Evolutionary conservation across 1,139 yeast genomes (phyloP).

Genomic region (Saccharomyces pastorianus): DNA sequence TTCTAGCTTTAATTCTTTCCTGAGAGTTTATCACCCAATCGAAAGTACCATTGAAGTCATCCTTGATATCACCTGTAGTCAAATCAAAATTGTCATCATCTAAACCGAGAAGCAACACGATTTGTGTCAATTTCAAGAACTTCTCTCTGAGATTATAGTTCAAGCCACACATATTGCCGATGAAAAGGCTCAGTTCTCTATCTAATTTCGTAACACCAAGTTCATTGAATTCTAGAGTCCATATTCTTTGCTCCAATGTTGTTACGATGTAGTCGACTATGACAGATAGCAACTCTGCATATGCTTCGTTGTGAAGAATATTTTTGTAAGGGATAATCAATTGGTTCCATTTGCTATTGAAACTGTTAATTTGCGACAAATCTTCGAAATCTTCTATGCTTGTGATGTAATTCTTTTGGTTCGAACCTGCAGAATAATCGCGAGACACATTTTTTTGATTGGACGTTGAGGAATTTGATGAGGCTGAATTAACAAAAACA

Average conservation of each 20-base stretch:
- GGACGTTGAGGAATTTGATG: not conserved
- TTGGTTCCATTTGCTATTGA: constrained; percentile 56
- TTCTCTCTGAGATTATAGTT: constrained; percentile 67
- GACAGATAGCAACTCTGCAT: constrained; percentile 43
- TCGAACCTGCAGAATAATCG: constrained; percentile 2
- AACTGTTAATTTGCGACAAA: constrained; percentile 36
- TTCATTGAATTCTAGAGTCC: constrained; percentile 65
- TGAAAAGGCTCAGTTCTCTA: constrained; percentile 67
- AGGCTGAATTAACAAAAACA: constrained; percentile 16
- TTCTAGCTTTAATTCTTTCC: constrained; percentile 57
- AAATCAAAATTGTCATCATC: constrained; percentile 66
- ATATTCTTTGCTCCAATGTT: constrained; percentile 58
- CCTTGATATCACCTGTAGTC: constrained; percentile 31
- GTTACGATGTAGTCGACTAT: constrained; percentile 45
- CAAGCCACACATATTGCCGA: constrained; percentile 54
- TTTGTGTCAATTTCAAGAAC: constrained; percentile 74
- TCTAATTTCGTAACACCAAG: constrained; percentile 80
- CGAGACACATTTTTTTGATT: not conserved
- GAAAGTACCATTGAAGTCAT: constrained; percentile 41
- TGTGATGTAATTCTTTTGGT: constrained; percentile 22
- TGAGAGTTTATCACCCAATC: constrained; percentile 77
- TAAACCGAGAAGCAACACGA: constrained; percentile 71
- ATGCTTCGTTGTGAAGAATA: constrained; percentile 44
- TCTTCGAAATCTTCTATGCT: constrained; percentile 33
- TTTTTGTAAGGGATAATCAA: constrained; percentile 59